Conservation (phyloP, 257 asterid genomes). For the Catharanthus roseus region DNA sequence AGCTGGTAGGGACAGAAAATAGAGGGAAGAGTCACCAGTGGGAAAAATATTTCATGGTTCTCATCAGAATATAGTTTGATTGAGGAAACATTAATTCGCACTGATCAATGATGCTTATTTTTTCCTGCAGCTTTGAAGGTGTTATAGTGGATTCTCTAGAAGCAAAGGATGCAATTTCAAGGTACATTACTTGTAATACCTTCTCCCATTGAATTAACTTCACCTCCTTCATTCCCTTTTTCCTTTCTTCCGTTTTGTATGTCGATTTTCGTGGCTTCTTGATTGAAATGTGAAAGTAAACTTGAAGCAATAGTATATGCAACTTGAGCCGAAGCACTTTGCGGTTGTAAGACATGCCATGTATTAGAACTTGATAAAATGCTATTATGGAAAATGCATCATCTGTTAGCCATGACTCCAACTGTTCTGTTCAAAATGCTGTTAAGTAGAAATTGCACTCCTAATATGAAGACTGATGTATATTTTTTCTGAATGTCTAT, state of each 20-base stretch:
- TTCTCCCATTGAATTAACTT: background rate
- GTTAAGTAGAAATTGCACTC: background rate
- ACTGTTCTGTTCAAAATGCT: background rate
- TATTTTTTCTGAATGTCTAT: background rate
- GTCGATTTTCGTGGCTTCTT: background rate
- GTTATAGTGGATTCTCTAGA: conserved; percentile 78
- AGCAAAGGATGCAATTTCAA: conserved; percentile 66
- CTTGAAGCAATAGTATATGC: background rate
- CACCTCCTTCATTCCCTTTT: too few species aligned
- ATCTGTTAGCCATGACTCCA: background rate
- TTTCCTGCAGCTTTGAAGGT: conserved; percentile 76
- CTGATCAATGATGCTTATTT: conserved; percentile 29
- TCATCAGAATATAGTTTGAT: conserved; percentile 9
- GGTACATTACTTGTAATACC: conserved; percentile 36
- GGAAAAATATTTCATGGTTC: conserved; percentile 18
- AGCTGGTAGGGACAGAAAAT: background rate
- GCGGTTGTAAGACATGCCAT: background rate
- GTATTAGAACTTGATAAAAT: background rate
- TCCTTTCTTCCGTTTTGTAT: background rate
- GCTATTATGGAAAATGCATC: background rate
- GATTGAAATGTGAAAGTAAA: background rate
- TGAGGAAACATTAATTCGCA: conserved; percentile 18
- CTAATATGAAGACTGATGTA: background rate
- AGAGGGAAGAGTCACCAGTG: background rate
- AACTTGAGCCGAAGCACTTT: background rate